phyloP scores from a whole-genome alignment of 768 basidiomycete species.

The Pilatotrama ljubarskyi region DNA sequence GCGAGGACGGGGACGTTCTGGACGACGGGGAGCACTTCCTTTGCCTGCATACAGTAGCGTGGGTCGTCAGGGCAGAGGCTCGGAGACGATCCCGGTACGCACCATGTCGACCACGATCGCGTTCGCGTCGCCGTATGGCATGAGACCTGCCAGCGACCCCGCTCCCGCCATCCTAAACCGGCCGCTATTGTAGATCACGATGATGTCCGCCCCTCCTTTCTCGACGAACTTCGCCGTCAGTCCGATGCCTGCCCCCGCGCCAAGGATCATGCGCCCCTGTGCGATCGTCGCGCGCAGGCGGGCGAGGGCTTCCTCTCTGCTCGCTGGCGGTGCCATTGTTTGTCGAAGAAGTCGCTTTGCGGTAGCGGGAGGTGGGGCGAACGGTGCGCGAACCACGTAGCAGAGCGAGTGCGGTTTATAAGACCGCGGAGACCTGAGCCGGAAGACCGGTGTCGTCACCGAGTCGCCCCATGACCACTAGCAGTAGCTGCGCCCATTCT shows the following conservation, averaged over 20 bases:
- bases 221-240: slow-evolving; percentile 22
- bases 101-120: slow-evolving; percentile 22
- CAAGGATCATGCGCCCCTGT: slow-evolving; percentile 15
- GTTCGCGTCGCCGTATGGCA: slow-evolving; percentile 24
- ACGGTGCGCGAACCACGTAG: too few relatives aligned
- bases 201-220: slow-evolving; percentile 23
- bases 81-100: neutral
- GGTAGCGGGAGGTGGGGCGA: too few relatives aligned
- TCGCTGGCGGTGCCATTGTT: slow-evolving; percentile 14
- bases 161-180: slow-evolving; percentile 22
- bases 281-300: slow-evolving; percentile 20
- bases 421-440: neutral
- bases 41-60: slow-evolving; percentile 8
- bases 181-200: slow-evolving; percentile 24
- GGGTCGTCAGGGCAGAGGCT: neutral
- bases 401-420: too few relatives aligned
- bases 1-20: slow-evolving; percentile 17
- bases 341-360: too few relatives aligned
- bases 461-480: neutral
- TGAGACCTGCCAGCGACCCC: slow-evolving; percentile 20
- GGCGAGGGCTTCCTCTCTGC: slow-evolving; percentile 16
- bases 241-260: slow-evolving; percentile 23
- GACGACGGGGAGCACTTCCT: slow-evolving; percentile 21
- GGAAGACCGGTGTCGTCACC: neutral
- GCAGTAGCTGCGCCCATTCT: too few relatives aligned